phyloP scores from a whole-genome alignment of 257 asterid genomes.

The Salvia miltiorrhiza region DNA sequence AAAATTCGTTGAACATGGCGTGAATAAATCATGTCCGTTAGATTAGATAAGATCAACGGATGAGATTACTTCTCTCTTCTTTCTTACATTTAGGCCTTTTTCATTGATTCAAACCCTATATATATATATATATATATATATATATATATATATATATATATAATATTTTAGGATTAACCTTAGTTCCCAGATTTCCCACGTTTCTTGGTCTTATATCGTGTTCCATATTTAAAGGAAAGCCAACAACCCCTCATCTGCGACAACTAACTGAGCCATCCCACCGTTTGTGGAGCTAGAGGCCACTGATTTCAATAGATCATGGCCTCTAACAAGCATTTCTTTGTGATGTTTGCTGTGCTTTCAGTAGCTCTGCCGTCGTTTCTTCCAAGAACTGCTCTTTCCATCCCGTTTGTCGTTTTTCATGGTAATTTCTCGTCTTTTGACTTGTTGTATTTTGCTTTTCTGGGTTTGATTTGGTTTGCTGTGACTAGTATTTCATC shows the following conservation, averaged over 20 bases:
- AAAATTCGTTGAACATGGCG: too few species aligned
- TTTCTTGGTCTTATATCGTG: conserved; percentile 1
- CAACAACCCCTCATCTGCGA: conserved; percentile 1
- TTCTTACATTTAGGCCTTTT: too few species aligned
- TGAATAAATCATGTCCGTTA: too few species aligned
- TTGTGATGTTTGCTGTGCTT: conserved; percentile 3
- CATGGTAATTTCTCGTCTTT: conserved; percentile 49
- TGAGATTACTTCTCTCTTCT: too few species aligned
- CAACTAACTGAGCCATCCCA: not conserved
- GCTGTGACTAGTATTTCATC: not conserved
- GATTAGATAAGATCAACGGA: too few species aligned
- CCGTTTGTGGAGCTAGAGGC: not conserved
- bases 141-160: too few species aligned
- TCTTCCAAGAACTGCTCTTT: conserved; percentile 37
- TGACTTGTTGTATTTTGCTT: not conserved
- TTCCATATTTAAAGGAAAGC: not conserved
- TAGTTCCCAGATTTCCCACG: conserved; percentile 11
- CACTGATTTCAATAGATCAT: conserved; percentile 22
- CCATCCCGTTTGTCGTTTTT: conserved; percentile 77
- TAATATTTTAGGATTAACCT: too few species aligned
- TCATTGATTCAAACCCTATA: too few species aligned
- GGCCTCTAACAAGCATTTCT: conserved; percentile 24
- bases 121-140: too few species aligned
- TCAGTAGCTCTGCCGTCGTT: conserved; percentile 22
- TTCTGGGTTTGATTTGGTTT: not conserved